These are phyloP conservation scores for Zymoseptoria crescenta DNA, from an alignment of 2,329 filamentous ascomycete genomes.

Conservation along the genomic window DNA sequence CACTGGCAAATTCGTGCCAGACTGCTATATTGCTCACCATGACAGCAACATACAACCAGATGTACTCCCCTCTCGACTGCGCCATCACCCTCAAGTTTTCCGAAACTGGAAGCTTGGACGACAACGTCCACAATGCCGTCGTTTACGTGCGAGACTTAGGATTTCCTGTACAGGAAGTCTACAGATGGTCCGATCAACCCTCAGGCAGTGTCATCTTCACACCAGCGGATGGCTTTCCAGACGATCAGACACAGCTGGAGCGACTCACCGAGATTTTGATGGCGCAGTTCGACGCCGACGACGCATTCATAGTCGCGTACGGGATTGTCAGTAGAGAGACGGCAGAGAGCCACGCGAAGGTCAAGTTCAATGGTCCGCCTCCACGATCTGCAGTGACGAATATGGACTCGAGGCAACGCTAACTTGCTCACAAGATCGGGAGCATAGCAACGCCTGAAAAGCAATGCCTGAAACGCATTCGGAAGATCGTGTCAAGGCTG, in stretches of 20 bases:
- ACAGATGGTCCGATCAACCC: background rate
- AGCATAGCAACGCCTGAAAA: background rate
- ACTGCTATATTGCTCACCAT: no score
- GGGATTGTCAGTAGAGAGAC: background rate
- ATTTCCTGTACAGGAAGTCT: background rate
- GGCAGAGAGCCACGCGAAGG: background rate
- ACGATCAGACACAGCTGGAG: background rate
- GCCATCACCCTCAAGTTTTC: background rate
- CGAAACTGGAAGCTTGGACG: background rate
- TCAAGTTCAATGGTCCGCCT: background rate
- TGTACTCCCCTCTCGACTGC: background rate
- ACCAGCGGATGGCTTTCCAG: background rate
- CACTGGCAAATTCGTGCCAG: no score
- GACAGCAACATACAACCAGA: no score
- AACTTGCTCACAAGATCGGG: background rate
- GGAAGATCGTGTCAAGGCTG: no score
- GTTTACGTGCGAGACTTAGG: background rate
- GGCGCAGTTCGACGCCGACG: background rate
- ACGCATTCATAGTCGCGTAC: background rate
- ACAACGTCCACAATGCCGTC: background rate
- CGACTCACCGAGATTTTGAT: background rate
- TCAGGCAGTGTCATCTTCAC: background rate
- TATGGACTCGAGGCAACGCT: background rate
- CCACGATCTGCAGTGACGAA: background rate
- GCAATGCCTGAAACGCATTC: no score